Base-by-base conservation (phyloP, 2,329 filamentous ascomycete genomes). In the Blastomyces emzantsi region DNA sequence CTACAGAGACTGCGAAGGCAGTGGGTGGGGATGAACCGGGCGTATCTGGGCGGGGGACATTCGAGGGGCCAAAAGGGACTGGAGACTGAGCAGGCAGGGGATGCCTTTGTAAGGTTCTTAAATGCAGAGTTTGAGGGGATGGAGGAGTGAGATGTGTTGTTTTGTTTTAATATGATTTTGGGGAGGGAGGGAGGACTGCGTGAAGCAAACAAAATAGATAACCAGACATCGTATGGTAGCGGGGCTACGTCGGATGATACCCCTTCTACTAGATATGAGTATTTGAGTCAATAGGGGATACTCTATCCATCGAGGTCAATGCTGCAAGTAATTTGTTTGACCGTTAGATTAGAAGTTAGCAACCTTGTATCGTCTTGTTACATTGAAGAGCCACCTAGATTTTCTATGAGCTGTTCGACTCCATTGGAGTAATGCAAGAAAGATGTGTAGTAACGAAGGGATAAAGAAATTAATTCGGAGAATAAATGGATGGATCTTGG, bases 101-200 rank as follows among this genome's bases (percentile, higher is more conserved):
- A 77, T 70, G 77, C 77, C 7, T 80, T 80, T 74, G 76, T 79
- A 62, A 70, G 75, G 62, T 80, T 79, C 69, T 67, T 80, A 65
- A 79, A 79, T 69, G 73, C 72, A 33, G 77, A 77, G 61, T 77
- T 79, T 68, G 74, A 72, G 49, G 75, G 72, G 22, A 68, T 64
- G 47, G 63, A 62, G 28, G 61, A 19, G n/a, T 56, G 54, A 36
- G 22, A 17, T 57, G 39, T 28, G 33, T 45, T 11, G 2, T 36
- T 57, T 15, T 28, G 1, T 22, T 19, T 41, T 43, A 0, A 28
- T 55, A 19, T 51, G 52, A 8, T 30, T 57, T 36, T 13, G 43
- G 45, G 19, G 13, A 2, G 41, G 17, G 17, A 41, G 2, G 4
- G 41, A 25, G 49, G 9, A 13, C 9, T 52, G 49, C 13, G 4